Conservation (phyloP, 371 early-diverging fungal genomes). For the Neoconidiobolus thromboides region DNA sequence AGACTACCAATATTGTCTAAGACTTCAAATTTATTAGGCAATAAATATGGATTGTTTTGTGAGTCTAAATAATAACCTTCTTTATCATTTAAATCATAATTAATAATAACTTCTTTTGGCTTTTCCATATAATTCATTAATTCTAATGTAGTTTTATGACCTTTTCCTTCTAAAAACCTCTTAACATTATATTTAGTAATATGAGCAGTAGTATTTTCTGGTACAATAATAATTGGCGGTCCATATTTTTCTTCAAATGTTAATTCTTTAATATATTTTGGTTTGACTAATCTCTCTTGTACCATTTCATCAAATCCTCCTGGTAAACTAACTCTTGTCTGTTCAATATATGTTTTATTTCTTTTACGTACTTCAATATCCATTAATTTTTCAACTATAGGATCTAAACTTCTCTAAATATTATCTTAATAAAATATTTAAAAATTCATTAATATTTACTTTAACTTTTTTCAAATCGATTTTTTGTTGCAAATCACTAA, state of each 20-base stretch:
- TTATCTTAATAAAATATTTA: too few relatives aligned
- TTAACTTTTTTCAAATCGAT: too few relatives aligned
- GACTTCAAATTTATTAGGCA: conserved; percentile 16
- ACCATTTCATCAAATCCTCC: too few relatives aligned
- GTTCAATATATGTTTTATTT: too few relatives aligned
- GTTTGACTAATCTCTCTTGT: too few relatives aligned
- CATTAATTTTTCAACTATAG: too few relatives aligned
- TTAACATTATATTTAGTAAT: conserved; percentile 70
- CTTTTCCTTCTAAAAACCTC: conserved; percentile 47
- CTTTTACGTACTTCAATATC: too few relatives aligned
- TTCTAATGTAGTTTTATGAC: conserved; percentile 14
- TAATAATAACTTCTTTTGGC: background rate
- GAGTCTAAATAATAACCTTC: background rate
- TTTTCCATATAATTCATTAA: background rate
- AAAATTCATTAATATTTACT: too few relatives aligned
- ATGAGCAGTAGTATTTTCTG: conserved; percentile 59
- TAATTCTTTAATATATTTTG: too few relatives aligned
- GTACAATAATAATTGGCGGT: conserved; percentile 69
- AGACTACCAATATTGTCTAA: conserved; percentile 47
- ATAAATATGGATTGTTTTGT: background rate
- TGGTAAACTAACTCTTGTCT: too few relatives aligned
- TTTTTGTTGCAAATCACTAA: too few relatives aligned
- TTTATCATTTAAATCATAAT: background rate
- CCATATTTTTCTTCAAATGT: background rate
- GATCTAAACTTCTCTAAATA: too few relatives aligned